Evolutionary conservation across 139 green algal species (phyloP), one percentile per base, ranked within the genome.

Genomic region (Parachlorella kessleri): DNA sequence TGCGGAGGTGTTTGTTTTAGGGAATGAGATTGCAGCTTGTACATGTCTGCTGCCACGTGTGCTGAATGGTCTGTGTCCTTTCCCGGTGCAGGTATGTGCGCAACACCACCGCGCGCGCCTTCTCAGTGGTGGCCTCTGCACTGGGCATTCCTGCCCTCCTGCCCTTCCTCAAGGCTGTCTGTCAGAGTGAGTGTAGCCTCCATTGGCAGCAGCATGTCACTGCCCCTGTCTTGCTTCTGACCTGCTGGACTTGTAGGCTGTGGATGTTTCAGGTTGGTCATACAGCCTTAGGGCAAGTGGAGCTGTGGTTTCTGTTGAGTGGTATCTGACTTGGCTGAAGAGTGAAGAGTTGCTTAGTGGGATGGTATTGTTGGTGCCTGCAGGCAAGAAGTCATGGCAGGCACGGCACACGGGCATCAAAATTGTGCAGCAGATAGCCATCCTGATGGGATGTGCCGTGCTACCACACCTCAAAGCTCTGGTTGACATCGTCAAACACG

Each of bases 81-180:
- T n/a, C n/a, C n/a, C n/a, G n/a, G n/a, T 59, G 48, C 48, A 59
- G 48, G 48, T 98, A 98, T 65, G 95, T 99, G 70, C 88, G 95
- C 41, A 99, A 99, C 89, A 98, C 95, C 53, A 99, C 95, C 4
- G 95, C 95, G 33, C 87, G 94, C 39, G 94, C 94, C 23, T 97
- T 98, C 76, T 87, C 78, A 36, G 96, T 99, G 28, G 95, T 98
- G 26, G 95, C 95, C 4, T 94, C 86, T 3, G 96, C 96, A 23
- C 89, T 99, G 67, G 97, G 97, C 83, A 98, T 99, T 78, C 96
- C 95, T 8, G 92, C 94, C 32, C 88, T 99, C 81, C 88, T 99
- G 77, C 97, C 96, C 63, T 99, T 99, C 91, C 89, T 99, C 28
- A 98, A 98, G 87, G 97, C 97, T 38, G 97, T 99, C 73, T 99